Base-by-base conservation (phyloP, 148 eudicot species). In the Fagopyrum esculentum region DNA sequence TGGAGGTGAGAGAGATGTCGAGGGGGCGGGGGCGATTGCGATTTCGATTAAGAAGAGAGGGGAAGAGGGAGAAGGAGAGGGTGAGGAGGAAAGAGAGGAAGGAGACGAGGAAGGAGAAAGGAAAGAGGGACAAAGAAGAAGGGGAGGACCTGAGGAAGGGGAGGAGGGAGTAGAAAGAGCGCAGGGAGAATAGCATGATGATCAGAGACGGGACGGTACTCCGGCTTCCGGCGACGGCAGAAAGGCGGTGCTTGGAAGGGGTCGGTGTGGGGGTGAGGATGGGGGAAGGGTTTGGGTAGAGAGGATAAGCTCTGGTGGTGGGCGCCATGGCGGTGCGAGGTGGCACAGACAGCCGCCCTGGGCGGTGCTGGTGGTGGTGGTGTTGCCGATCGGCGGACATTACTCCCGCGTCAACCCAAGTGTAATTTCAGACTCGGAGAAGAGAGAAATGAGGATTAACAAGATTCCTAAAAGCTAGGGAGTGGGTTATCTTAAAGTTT, bases 41-140 rank as follows among this genome's bases (percentile, higher is more conserved):
- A 54, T 63, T 59, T 61, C 71, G 68, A 43, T 56, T 75, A 48
- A 55, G 40, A 52, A 9, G 51, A 47, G 40, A 35, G 40, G 78
- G 70, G 22, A 83, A 83, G 75, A 86, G 76, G 9, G 76, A 68
- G 51, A 82, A 72, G 43, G 87, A 59, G 77, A 89, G 79, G 30
- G 71, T 66, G 74, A 71, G 55, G 55, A 89, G 76, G 51, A 91
- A 88, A 75, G 89, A 89, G 68, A 83, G 78, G 51, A 91, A 88
- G 7, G 93, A 91, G 71, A 94, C 95, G 72, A 91, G 87, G 76
- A 94, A 91, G 8, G 95, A 85, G 84, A 91, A 94, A 49, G 97
- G 97, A 86, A 91, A 94, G 79, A 90, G 48, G 48, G 95, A 91
- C 83, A 91, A 91, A 7, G 97, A 89, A 69, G 86, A 78, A 17